Percentiles rank a stretch among this genome's conserved stretches.
Conservation (phyloP, 306 rosid species). For the Casuarina equisetifolia region DNA sequence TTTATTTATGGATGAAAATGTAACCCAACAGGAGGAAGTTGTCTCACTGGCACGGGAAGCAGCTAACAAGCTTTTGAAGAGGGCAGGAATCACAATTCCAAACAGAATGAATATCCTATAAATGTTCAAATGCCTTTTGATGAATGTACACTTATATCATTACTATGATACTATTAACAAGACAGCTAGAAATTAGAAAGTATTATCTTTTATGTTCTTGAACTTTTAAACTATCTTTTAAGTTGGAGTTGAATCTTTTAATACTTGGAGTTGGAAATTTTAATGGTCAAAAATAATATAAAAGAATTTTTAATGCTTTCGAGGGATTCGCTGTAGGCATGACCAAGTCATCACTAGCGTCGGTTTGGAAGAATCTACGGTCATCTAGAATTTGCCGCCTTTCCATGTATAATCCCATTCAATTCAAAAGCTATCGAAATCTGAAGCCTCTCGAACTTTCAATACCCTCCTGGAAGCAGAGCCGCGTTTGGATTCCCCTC, state of each 20-base stretch:
- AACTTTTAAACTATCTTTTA: too few species aligned
- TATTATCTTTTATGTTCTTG: too few species aligned
- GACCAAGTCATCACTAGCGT: neutral
- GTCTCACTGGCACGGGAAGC: constrained; percentile 60
- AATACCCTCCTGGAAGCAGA: neutral
- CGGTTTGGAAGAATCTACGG: constrained; percentile 29
- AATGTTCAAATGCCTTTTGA: neutral
- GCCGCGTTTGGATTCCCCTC: neutral
- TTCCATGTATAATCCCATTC: neutral
- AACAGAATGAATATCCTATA: constrained; percentile 65
- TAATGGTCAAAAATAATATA: too few species aligned
- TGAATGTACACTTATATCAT: neutral
- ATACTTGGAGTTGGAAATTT: too few species aligned
- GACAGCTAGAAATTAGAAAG: too few species aligned
- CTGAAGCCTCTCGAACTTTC: constrained; percentile 51
- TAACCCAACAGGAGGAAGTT: constrained; percentile 55
- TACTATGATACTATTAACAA: too few species aligned
- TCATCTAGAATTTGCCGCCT: constrained; percentile 12
- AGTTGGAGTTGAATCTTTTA: too few species aligned
- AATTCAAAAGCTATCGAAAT: neutral
- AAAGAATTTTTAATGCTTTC: too few species aligned
- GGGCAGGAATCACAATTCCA: constrained; percentile 72
- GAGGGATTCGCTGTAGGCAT: too few species aligned
- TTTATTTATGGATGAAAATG: constrained; percentile 12
- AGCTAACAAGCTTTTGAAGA: constrained; percentile 55